A percentile compares a stretch with the other conserved stretches of the same genome.
These are phyloP conservation scores for Aspergillus sp. DNA, from an alignment of 2,329 filamentous ascomycete genomes.

Conservation along the genomic window DNA sequence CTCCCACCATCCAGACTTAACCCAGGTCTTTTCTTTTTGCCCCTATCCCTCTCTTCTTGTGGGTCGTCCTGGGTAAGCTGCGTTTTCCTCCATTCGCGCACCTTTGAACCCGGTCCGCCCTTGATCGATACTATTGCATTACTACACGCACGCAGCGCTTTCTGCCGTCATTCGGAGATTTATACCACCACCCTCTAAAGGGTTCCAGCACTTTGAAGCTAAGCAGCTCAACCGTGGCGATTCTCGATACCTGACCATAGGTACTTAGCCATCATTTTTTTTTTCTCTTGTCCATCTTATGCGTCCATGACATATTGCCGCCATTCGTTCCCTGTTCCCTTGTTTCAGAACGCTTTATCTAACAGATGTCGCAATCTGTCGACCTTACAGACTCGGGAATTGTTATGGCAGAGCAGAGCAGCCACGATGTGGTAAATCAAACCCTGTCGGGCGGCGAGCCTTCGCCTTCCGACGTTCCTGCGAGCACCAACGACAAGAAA, in stretches of 20 bases:
- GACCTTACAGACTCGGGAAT: constrained; percentile 42
- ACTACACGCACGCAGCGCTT: constrained; percentile 6
- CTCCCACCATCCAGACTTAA: constrained; percentile 23
- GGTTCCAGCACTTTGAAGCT: constrained; percentile 24
- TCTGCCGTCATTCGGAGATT: constrained; percentile 25
- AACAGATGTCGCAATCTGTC: constrained; percentile 25
- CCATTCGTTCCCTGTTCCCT: constrained; percentile 14
- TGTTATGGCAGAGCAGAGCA: constrained; percentile 66
- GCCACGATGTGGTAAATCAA: constrained; percentile 65
- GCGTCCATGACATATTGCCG: constrained; percentile 8
- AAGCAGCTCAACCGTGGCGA: constrained; percentile 35
- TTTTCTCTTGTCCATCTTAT: constrained; percentile 12
- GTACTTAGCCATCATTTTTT: constrained; percentile 22
- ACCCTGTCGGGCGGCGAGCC: constrained; percentile 57
- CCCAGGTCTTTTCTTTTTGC: constrained; percentile 8
- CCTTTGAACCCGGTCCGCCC: constrained; percentile 13
- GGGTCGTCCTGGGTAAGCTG: constrained; percentile 20
- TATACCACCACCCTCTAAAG: constrained; percentile 9
- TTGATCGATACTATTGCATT: no score
- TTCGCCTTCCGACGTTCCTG: constrained; percentile 58
- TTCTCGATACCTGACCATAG: constrained; percentile 37
- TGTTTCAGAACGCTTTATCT: constrained; percentile 19
- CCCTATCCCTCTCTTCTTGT: constrained; percentile 15
- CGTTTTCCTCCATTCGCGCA: constrained; percentile 15
- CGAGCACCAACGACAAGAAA: constrained; percentile 48